These are phyloP conservation scores for Talaromyces sp. DNA, from an alignment of 2,329 filamentous ascomycete genomes.

Conservation along the genomic window DNA sequence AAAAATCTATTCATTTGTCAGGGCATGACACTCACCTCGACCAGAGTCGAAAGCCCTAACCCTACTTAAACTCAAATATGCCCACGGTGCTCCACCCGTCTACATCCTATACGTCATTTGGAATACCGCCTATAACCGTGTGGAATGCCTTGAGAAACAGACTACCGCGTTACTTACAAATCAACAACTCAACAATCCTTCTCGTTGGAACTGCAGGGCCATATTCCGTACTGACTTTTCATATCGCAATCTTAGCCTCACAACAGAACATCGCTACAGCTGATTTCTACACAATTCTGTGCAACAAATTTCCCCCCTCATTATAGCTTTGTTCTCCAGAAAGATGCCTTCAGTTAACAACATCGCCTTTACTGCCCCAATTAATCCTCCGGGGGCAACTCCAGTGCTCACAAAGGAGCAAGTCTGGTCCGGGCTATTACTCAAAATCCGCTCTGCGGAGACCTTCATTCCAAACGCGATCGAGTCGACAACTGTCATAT, in stretches of 20 bases:
- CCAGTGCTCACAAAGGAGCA: conserved; percentile 32
- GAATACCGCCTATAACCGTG: too few relatives aligned
- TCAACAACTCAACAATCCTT: not conserved
- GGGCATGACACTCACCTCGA: too few relatives aligned
- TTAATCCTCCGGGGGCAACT: conserved; percentile 33
- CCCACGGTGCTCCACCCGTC: too few relatives aligned
- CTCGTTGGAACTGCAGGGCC: not conserved
- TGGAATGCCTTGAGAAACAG: too few relatives aligned
- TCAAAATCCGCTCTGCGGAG: conserved; percentile 31
- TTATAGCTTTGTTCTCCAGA: not conserved
- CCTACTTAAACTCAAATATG: too few relatives aligned
- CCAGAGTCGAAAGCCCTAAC: too few relatives aligned
- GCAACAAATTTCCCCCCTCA: not conserved
- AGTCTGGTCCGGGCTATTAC: conserved; percentile 36
- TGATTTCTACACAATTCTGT: not conserved
- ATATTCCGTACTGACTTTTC: not conserved
- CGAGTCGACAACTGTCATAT: conserved; percentile 27
- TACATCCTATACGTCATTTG: too few relatives aligned
- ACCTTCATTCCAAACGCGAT: conserved; percentile 31
- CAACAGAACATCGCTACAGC: not conserved
- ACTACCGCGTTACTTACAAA: not conserved
- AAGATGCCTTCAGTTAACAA: conserved; percentile 26
- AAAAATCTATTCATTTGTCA: too few relatives aligned
- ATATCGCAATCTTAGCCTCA: not conserved
- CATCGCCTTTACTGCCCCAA: conserved; percentile 36